Conservation (phyloP, 2,329 filamentous ascomycete species). For the Exophiala phaeomuriformis region DNA sequence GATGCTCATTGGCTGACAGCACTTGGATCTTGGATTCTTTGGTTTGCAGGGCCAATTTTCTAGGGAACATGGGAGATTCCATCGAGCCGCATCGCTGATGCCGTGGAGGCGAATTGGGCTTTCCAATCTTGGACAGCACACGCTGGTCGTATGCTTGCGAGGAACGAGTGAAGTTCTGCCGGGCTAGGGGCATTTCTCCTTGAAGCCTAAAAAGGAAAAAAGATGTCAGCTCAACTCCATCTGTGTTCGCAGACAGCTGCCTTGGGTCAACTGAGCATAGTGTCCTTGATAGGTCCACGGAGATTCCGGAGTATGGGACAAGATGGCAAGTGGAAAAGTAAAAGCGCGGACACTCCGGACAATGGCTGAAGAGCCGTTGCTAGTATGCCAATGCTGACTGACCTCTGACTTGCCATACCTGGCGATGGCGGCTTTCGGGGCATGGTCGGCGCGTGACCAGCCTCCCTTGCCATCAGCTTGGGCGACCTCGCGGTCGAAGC, state of each 20-base stretch:
- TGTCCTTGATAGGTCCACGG: background rate
- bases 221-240: conserved; percentile 12
- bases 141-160: conserved; percentile 58
- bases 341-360: no score
- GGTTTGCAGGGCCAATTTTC: conserved; percentile 28
- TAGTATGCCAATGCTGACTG: conserved; percentile 14
- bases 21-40: conserved; percentile 16
- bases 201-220: conserved; percentile 42
- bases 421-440: conserved; percentile 22
- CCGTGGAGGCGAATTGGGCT: conserved; percentile 50
- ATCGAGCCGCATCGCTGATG: conserved; percentile 31
- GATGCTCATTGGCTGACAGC: conserved; percentile 19
- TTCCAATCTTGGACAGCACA: conserved; percentile 55
- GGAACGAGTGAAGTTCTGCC: conserved; percentile 50
- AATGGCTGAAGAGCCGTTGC: background rate
- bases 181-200: conserved; percentile 53
- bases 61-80: conserved; percentile 32
- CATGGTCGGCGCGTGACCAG: conserved; percentile 70
- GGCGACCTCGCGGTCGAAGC: conserved; percentile 27
- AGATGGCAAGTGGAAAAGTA: no score
- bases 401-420: conserved; percentile 23
- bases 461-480: conserved; percentile 13
- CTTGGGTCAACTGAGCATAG: conserved; percentile 3
- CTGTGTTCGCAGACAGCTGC: conserved; percentile 2
- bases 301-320: no score